phyloP scores from a whole-genome alignment of 257 asterid species.

The Solanum infundibuliforme region DNA sequence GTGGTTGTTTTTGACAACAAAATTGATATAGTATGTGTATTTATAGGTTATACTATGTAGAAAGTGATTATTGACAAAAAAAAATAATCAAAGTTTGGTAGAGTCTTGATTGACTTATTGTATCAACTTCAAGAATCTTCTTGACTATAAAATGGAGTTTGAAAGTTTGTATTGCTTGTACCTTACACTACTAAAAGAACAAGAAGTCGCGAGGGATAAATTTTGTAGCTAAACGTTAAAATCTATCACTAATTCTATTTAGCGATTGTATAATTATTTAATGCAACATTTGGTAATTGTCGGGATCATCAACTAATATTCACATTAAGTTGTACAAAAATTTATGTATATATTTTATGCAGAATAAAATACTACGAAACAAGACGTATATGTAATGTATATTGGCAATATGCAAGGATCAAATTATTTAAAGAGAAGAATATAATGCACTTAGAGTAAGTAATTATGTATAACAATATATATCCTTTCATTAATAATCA shows the following conservation, averaged over 20 bases:
- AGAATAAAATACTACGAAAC: neutral
- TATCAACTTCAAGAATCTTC: conserved; percentile 17
- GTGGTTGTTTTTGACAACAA: conserved; percentile 14
- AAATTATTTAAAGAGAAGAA: neutral
- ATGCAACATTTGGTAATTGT: neutral
- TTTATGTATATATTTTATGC: neutral
- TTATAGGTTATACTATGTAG: neutral
- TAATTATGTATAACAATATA: neutral
- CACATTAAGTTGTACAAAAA: neutral
- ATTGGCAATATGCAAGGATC: neutral
- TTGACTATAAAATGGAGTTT: neutral
- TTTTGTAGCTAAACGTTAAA: neutral
- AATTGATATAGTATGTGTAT: neutral
- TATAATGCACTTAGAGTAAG: neutral
- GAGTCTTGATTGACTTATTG: conserved; percentile 16
- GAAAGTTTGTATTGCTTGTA: conserved; percentile 2
- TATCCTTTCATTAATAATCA: neutral
- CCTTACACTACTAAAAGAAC: neutral
- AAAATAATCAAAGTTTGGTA: conserved; percentile 32
- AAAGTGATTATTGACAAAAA: neutral
- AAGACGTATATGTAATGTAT: neutral
- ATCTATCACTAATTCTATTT: neutral
- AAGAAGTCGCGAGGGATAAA: neutral
- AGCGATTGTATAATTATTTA: neutral
- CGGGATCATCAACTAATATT: neutral